phyloP scores from a whole-genome alignment of 345 rosid genomes.

The Gossypium stocksii region DNA sequence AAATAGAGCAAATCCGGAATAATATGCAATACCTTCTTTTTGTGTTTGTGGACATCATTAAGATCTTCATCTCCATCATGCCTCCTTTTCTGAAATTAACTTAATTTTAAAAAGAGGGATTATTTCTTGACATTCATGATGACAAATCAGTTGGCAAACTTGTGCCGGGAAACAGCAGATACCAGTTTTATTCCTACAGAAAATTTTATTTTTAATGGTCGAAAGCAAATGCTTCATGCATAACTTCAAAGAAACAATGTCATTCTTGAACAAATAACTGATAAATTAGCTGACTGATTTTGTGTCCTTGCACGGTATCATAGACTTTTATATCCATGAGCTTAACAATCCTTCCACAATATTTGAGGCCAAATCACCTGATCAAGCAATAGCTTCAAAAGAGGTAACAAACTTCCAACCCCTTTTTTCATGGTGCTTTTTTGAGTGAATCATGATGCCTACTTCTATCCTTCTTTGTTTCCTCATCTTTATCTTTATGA shows the following conservation, averaged over 20 bases:
- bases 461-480: slow-evolving; percentile 74
- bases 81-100: slow-evolving; percentile 73
- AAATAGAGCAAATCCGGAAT: neutral
- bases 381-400: neutral
- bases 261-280: neutral
- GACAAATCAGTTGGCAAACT: neutral
- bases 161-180: neutral
- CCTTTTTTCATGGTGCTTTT: neutral
- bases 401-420: neutral
- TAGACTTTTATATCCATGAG: neutral
- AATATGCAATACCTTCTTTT: slow-evolving; percentile 65
- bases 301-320: neutral
- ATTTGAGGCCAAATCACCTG: neutral
- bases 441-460: slow-evolving; percentile 32
- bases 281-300: neutral
- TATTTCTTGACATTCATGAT: neutral
- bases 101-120: neutral
- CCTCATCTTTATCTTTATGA: slow-evolving; percentile 76
- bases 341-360: too few relatives aligned
- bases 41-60: slow-evolving; percentile 74
- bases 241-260: neutral
- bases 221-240: neutral
- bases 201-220: neutral
- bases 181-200: neutral
- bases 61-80: slow-evolving; percentile 91